These are phyloP conservation scores for Penicillium sp. DNA, from an alignment of 2,329 filamentous ascomycete species.

Conservation along the genomic window DNA sequence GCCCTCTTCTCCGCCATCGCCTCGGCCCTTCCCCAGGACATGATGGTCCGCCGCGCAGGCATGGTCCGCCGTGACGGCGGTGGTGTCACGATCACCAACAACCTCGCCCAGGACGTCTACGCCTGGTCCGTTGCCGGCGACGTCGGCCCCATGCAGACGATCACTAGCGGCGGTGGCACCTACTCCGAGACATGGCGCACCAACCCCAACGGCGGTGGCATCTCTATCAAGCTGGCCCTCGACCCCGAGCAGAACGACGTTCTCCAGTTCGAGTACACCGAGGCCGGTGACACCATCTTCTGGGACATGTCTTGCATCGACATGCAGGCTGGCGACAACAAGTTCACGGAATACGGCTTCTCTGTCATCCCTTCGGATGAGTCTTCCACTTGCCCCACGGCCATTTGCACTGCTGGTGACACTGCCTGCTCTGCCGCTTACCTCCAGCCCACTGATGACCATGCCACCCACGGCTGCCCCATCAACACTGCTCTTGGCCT, in stretches of 20 bases:
- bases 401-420: conserved; percentile 38
- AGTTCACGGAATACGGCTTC: conserved; percentile 38
- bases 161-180: conserved; percentile 34
- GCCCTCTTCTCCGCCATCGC: conserved; percentile 33
- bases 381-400: conserved; percentile 31
- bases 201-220: conserved; percentile 41
- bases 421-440: conserved; percentile 39
- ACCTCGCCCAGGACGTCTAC: conserved; percentile 38
- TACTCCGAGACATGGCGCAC: conserved; percentile 36
- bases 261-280: conserved; percentile 46
- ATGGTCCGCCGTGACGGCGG: conserved; percentile 23
- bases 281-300: conserved; percentile 32
- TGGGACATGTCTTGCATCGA: conserved; percentile 44
- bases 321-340: conserved; percentile 30
- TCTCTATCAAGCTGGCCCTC: conserved; percentile 44
- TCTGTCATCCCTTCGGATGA: conserved; percentile 31
- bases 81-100: conserved; percentile 40
- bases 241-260: conserved; percentile 32
- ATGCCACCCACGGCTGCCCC: conserved; percentile 43
- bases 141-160: conserved; percentile 35
- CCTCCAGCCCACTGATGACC: conserved; percentile 40
- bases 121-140: conserved; percentile 41
- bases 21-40: conserved; percentile 30
- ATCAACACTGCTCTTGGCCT: conserved; percentile 34
- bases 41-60: conserved; percentile 27